A percentile compares a stretch with the other conserved stretches of the same genome.
phyloP scores from a whole-genome alignment of 2,329 filamentous ascomycete species.

The Clonostachys rosea region DNA sequence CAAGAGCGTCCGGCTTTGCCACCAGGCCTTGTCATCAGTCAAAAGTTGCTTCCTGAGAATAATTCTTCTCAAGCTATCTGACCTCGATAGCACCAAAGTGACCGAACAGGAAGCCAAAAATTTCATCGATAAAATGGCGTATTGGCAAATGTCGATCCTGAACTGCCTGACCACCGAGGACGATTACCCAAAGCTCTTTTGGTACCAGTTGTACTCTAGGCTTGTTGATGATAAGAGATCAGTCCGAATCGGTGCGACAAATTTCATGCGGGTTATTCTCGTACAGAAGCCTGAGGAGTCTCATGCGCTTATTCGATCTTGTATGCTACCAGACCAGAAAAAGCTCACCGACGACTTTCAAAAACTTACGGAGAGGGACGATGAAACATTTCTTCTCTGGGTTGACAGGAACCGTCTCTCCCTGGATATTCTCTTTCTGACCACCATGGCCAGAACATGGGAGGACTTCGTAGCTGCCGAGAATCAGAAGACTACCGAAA shows the following conservation, averaged over 20 bases:
- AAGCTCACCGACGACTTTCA: slow-evolving; percentile 74
- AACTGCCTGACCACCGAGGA: slow-evolving; percentile 72
- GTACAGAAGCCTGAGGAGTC: slow-evolving; percentile 90
- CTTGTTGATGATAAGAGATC: slow-evolving; percentile 65
- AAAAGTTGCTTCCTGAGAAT: slow-evolving; percentile 74
- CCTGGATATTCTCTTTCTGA: slow-evolving; percentile 78
- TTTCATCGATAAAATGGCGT: slow-evolving; percentile 81
- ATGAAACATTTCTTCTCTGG: slow-evolving; percentile 78
- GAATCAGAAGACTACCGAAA: slow-evolving; percentile 75
- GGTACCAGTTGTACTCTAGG: slow-evolving; percentile 90
- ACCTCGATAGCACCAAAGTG: slow-evolving; percentile 64
- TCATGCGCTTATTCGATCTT: slow-evolving; percentile 66
- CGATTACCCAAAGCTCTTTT: slow-evolving; percentile 80
- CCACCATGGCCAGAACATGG: slow-evolving; percentile 77
- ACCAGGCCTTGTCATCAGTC: slow-evolving; percentile 73
- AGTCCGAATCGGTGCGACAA: slow-evolving; percentile 72
- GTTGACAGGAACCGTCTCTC: slow-evolving; percentile 76
- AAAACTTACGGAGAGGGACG: slow-evolving; percentile 81
- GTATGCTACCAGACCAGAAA: slow-evolving; percentile 65
- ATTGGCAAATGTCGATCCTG: slow-evolving; percentile 93
- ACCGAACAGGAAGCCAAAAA: slow-evolving; percentile 58
- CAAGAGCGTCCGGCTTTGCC: slow-evolving; percentile 90
- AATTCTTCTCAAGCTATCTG: slow-evolving; percentile 76
- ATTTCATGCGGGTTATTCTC: slow-evolving; percentile 85
- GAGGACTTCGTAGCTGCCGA: slow-evolving; percentile 81